Conservation (phyloP, 768 basidiomycete genomes). For the Suillus brevipes region DNA sequence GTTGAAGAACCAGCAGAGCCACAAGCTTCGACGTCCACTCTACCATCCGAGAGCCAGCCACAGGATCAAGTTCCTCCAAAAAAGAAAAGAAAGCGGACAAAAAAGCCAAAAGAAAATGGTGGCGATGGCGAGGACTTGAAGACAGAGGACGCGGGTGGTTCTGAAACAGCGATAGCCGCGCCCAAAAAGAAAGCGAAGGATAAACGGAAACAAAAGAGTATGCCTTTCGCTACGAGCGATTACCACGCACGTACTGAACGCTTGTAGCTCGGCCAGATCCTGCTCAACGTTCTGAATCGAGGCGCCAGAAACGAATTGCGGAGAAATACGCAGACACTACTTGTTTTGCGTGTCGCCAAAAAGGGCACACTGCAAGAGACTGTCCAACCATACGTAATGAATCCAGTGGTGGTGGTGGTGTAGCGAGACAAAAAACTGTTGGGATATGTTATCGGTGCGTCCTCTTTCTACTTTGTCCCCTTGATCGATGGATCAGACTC, state of each 20-base stretch:
- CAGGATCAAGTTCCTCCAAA: constrained; percentile 36
- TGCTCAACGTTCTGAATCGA: constrained; percentile 48
- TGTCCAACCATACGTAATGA: constrained; percentile 55
- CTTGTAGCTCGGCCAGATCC: constrained; percentile 20
- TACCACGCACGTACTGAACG: constrained; percentile 1
- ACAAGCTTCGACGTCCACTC: not conserved
- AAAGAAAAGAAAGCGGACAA: constrained; percentile 61
- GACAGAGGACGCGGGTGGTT: constrained; percentile 13
- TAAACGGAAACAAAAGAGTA: constrained; percentile 28
- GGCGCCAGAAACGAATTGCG: constrained; percentile 64
- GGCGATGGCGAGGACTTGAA: constrained; percentile 18
- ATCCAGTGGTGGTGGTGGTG: constrained; percentile 21
- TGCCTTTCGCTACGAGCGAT: constrained; percentile 10
- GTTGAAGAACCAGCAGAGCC: constrained; percentile 9
- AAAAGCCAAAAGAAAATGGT: constrained; percentile 37
- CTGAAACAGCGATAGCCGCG: constrained; percentile 22
- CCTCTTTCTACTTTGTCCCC: not conserved
- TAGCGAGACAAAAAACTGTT: constrained; percentile 32
- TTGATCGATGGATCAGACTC: constrained; percentile 2
- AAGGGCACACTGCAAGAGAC: constrained; percentile 80
- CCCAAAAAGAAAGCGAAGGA: constrained; percentile 27
- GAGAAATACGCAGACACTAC: constrained; percentile 59
- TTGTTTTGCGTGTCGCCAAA: constrained; percentile 85
- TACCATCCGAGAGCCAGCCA: constrained; percentile 10
- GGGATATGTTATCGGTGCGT: constrained; percentile 75